These are phyloP conservation scores for Candida sanyaensis DNA, from an alignment of 1,139 yeast genomes.

Conservation along the genomic window DNA sequence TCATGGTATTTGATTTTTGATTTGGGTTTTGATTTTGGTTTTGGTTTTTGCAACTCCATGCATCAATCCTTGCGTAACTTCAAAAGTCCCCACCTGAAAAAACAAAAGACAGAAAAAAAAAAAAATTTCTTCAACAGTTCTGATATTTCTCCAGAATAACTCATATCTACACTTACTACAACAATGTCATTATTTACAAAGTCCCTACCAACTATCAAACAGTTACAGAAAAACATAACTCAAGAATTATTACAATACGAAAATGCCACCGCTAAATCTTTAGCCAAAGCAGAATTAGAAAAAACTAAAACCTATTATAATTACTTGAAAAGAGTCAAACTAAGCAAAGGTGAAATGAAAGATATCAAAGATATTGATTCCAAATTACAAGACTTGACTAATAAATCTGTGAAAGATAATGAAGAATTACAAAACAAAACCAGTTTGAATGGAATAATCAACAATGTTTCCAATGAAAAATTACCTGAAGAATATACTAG, in stretches of 20 bases:
- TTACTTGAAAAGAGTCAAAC: constrained; percentile 18
- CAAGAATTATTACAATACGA: constrained; percentile 50
- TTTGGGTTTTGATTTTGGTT: too few species aligned
- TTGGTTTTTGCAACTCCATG: too few species aligned
- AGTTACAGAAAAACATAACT: constrained; percentile 24
- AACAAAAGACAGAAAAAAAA: too few species aligned
- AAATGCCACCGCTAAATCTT: constrained; percentile 45
- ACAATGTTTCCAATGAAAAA: constrained; percentile 14
- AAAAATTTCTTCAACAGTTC: neutral
- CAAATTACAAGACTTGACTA: constrained; percentile 14
- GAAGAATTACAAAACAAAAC: constrained; percentile 8
- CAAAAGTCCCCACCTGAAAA: neutral
- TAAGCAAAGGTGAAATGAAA: constrained; percentile 35
- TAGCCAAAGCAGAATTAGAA: constrained; percentile 29
- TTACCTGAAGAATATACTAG: constrained; percentile 9
- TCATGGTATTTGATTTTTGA: too few species aligned
- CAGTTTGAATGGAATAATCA: constrained; percentile 10
- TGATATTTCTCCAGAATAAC: neutral
- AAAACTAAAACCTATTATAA: constrained; percentile 10
- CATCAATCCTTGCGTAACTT: neutral
- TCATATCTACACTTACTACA: neutral
- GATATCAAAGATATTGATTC: constrained; percentile 28
- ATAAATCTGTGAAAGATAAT: neutral
- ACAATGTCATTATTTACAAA: constrained; percentile 12
- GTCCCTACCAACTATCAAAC: constrained; percentile 14